These are phyloP conservation scores for Aureobasidium sp. DNA, from an alignment of 2,329 filamentous ascomycete genomes.

Conservation along the genomic window DNA sequence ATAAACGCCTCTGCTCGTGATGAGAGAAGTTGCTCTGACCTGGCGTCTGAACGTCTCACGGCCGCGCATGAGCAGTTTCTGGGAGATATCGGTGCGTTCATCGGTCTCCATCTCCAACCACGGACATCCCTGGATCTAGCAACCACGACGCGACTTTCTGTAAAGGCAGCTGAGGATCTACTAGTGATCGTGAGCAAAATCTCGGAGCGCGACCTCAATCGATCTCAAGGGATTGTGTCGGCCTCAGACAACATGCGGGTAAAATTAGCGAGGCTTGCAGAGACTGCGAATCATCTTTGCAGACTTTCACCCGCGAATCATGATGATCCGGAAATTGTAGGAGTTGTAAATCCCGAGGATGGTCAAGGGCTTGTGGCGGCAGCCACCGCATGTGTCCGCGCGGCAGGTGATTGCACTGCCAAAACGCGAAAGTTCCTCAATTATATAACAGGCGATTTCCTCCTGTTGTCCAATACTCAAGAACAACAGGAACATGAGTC, in stretches of 20 bases:
- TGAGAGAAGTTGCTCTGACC: constrained; percentile 31
- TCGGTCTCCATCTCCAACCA: constrained; percentile 89
- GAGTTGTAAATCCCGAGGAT: constrained; percentile 73
- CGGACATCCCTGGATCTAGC: constrained; percentile 79
- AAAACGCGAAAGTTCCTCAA: constrained; percentile 82
- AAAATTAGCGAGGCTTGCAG: constrained; percentile 71
- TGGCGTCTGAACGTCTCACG: constrained; percentile 77
- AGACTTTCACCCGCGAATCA: constrained; percentile 59
- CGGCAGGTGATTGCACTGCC: constrained; percentile 83
- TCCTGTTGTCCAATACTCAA: not conserved
- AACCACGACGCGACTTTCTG: constrained; percentile 73
- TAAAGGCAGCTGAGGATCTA: constrained; percentile 71
- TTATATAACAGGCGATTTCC: constrained; percentile 46
- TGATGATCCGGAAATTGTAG: constrained; percentile 67
- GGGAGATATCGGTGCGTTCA: constrained; percentile 85
- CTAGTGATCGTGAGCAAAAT: constrained; percentile 75
- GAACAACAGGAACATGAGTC: not conserved
- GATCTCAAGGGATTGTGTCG: constrained; percentile 58
- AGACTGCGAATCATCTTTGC: constrained; percentile 73
- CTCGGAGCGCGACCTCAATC: constrained; percentile 66
- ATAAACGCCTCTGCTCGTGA: not conserved
- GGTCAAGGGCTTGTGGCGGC: constrained; percentile 68
- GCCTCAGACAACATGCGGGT: constrained; percentile 72
- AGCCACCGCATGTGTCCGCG: constrained; percentile 80
- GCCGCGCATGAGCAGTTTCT: constrained; percentile 80